These are phyloP conservation scores for Mortierella hygrophila DNA, from an alignment of 192 early-diverging fungal genomes.

Conservation along the genomic window DNA sequence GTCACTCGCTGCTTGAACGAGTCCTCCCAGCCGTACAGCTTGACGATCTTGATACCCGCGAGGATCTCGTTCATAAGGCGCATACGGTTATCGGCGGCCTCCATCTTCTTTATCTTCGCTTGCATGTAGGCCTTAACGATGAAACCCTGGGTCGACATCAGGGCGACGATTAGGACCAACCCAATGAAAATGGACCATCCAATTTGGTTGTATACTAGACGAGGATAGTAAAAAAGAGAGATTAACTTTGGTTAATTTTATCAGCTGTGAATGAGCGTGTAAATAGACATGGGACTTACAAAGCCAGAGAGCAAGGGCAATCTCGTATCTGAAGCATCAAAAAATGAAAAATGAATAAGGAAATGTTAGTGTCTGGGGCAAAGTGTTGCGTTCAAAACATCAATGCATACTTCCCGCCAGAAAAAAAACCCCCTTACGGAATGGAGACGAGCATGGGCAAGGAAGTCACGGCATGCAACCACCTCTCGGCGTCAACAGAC, in stretches of 20 bases:
- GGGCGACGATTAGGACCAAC: slow-evolving; percentile 18
- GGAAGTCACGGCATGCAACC: slow-evolving; percentile 21
- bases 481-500: slow-evolving; percentile 56
- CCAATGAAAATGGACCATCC: slow-evolving; percentile 45
- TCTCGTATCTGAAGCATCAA: slow-evolving; percentile 20
- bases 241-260: too few species aligned
- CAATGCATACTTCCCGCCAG: neutral
- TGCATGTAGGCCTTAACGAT: slow-evolving; percentile 25
- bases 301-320: slow-evolving; percentile 48
- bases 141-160: slow-evolving; percentile 29
- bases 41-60: slow-evolving; percentile 54
- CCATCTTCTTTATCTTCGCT: slow-evolving; percentile 29
- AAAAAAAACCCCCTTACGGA: neutral
- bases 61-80: slow-evolving; percentile 57
- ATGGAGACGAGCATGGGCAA: slow-evolving; percentile 37
- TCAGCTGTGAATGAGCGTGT: neutral
- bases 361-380: neutral
- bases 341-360: neutral
- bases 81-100: slow-evolving; percentile 54
- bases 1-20: slow-evolving; percentile 1
- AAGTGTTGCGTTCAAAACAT: neutral
- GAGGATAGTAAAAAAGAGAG: neutral
- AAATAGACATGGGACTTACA: neutral
- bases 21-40: slow-evolving; percentile 47
- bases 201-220: slow-evolving; percentile 39